Evolutionary conservation across 2,329 filamentous ascomycete species (phyloP), one percentile per base, ranked within the genome.

Genomic region (Epichloe elymi): DNA sequence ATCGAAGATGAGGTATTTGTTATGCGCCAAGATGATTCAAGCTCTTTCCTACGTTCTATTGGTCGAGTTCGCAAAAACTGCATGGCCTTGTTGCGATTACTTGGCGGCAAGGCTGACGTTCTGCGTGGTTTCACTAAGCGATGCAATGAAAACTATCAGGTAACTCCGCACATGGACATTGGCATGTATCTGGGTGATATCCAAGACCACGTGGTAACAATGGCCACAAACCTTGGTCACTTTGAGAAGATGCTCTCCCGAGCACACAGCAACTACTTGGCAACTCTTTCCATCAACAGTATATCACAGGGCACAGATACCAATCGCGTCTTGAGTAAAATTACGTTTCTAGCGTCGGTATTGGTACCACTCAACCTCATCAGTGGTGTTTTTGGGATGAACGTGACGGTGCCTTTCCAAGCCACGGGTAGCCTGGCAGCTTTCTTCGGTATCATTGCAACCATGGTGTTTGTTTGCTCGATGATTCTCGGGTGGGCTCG

Each of bases 171-270:
- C 46, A 93, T 93, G 71, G 93, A 98, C 63, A 95, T 98, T 57
- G 93, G 90, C 20, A 80, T 98, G 61, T 98, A 98, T 64, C 79
- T 98, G 37, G 88, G 88, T 62, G 93, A 98, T 70, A 96, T 98
- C 57, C 93, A 98, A 68, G 93, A 98, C 70, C 93, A 98, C 77
- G 91, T 98, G 49, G 88, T 98, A 53, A 98, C 93, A 44, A 97
- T 97, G 91, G 95, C 95, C 79, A 93, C 87, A 59, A 98, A 95
- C 68, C 70, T 98, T 60, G 82, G 82, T 1, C 93, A 98, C 65
- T 96, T 95, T 59, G 93, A 98, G 67, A 97, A 97, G 75, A 96
- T 98, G 78, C 78, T 98, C 47, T 90, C 86, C 30, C 85, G 93
- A 20, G 86, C 87, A 2, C 93, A 98, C 72, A 88, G 86, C 73